Evolutionary conservation across 257 asterid genomes (phyloP).

Genomic region (Perilla frutescens): DNA sequence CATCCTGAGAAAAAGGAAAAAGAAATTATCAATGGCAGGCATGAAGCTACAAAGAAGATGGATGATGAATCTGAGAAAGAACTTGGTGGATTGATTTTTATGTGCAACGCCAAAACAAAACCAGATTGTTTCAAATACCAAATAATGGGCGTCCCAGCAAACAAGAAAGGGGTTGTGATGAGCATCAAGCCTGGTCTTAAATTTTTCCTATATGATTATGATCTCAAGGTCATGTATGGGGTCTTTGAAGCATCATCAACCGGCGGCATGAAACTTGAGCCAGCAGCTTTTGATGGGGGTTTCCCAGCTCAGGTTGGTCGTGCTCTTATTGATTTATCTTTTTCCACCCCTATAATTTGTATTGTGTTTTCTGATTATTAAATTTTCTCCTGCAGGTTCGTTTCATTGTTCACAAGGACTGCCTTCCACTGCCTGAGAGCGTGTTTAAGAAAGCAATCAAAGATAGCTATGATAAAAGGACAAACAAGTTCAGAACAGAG

Average conservation of each 20-base stretch:
- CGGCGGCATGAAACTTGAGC: constrained; percentile 93
- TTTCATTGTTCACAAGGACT: constrained; percentile 61
- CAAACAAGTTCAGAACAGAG: constrained; percentile 76
- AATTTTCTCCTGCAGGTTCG: constrained; percentile 59
- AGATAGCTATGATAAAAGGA: constrained; percentile 74
- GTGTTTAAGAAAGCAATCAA: constrained; percentile 75
- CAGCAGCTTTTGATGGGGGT: constrained; percentile 80
- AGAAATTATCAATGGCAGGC: constrained; percentile 34
- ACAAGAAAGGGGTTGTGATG: constrained; percentile 70
- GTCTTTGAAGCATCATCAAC: constrained; percentile 79
- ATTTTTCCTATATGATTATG: constrained; percentile 88
- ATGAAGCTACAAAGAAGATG: constrained; percentile 34
- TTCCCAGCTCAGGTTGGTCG: constrained; percentile 88
- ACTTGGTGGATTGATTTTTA: constrained; percentile 83
- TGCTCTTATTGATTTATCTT: constrained; percentile 17
- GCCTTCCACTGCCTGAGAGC: constrained; percentile 82
- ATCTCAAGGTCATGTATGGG: constrained; percentile 89
- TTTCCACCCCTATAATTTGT: constrained; percentile 22
- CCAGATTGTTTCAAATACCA: constrained; percentile 84
- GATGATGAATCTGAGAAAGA: constrained; percentile 44
- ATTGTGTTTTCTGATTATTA: constrained; percentile 24
- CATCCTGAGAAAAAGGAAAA: constrained; percentile 37
- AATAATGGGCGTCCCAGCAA: constrained; percentile 79
- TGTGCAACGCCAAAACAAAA: constrained; percentile 93
- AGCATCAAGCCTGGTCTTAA: constrained; percentile 75